A percentile compares a stretch with the other conserved stretches of the same genome.
These are phyloP conservation scores for Sherardia arvensis DNA, from an alignment of 257 asterid species.

Conservation along the genomic window DNA sequence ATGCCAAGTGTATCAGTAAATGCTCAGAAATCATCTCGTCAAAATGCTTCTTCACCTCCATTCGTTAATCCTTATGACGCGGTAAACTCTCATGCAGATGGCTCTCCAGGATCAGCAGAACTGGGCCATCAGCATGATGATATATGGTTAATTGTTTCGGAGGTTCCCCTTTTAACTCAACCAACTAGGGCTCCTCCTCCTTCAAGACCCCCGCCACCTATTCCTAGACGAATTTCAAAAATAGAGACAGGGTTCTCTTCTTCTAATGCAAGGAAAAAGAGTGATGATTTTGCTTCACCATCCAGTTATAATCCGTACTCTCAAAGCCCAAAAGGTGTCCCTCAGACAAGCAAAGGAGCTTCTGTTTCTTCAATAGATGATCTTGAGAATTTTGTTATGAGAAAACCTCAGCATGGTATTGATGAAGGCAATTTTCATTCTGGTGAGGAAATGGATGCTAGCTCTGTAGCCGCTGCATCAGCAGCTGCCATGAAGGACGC, in stretches of 20 bases:
- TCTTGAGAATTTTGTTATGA: conserved; percentile 81
- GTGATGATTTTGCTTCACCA: conserved; percentile 48
- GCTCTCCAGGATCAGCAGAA: conserved; percentile 49
- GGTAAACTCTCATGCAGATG: conserved; percentile 33
- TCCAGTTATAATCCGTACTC: conserved; percentile 40
- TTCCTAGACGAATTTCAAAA: conserved; percentile 51
- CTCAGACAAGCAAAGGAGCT: conserved; percentile 47
- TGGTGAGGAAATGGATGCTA: conserved; percentile 50
- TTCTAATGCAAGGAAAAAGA: conserved; percentile 50
- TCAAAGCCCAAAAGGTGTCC: conserved; percentile 40
- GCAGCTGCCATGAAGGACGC: conserved; percentile 99
- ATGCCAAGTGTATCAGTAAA: conserved; percentile 48
- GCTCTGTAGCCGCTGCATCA: conserved; percentile 87
- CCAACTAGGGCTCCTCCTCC: conserved; percentile 96
- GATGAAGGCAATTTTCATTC: conserved; percentile 38
- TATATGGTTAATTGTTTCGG: conserved; percentile 82
- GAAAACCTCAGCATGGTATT: conserved; percentile 37
- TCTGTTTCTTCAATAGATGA: conserved; percentile 75
- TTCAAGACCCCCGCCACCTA: conserved; percentile 91
- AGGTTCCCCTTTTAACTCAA: conserved; percentile 85
- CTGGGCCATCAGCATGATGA: conserved; percentile 50
- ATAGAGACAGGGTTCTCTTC: conserved; percentile 39
- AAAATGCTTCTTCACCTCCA: conserved; percentile 46
- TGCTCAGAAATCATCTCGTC: conserved; percentile 45
- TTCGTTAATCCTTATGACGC: conserved; percentile 32